Base-by-base conservation (phyloP, 164 flowering plant species). In the Berberis vulgaris region DNA sequence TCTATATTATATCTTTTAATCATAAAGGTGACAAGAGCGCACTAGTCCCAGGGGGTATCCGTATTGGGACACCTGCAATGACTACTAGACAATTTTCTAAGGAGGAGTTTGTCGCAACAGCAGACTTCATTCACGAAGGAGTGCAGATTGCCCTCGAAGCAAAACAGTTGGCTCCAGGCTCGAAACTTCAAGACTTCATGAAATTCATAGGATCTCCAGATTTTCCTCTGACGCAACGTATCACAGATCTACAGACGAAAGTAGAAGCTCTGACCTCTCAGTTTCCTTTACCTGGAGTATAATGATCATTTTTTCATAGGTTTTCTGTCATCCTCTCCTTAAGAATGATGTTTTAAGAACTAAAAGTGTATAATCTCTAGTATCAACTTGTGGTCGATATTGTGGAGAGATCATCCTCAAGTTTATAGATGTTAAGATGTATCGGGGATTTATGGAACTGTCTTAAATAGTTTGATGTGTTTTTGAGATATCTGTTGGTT, bases 1-100 rank as follows among this genome's bases (percentile, higher is more conserved):
- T 5, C 9, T 57, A 65, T 10, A 59, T 52, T 10, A 41, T 41
- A 7, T 40, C 9, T 40, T 65, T 62, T 11, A 12, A 57, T 60
- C 12, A 12, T 49, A 59, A 43, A 87, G 97, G 98, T 50, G 96
- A 93, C 67, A 88, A 86, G 71, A 93, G 98, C 57, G 96, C 97
- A 38, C 67, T 83, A 45, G 90, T 90, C 6, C 98, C 97, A 0
- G 98, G 97, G 12, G 98, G 98, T 44, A 86, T 93, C 47, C 89
- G 97, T 63, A 86, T 93, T 56, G 98, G 98, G 7, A 70, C 98
- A n/a, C 98, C 97, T 26, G 98, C 98, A 2, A 82, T 93, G 94
- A 89, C 94, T 1, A 93, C 98, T n/a, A 74, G 98, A 76, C 84
- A 89, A 49, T 83, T 93, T 62, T 70, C 76, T 1, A 90, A 90